Conservation (phyloP, 2,329 filamentous ascomycete species). For the Cytospora schulzeri region DNA sequence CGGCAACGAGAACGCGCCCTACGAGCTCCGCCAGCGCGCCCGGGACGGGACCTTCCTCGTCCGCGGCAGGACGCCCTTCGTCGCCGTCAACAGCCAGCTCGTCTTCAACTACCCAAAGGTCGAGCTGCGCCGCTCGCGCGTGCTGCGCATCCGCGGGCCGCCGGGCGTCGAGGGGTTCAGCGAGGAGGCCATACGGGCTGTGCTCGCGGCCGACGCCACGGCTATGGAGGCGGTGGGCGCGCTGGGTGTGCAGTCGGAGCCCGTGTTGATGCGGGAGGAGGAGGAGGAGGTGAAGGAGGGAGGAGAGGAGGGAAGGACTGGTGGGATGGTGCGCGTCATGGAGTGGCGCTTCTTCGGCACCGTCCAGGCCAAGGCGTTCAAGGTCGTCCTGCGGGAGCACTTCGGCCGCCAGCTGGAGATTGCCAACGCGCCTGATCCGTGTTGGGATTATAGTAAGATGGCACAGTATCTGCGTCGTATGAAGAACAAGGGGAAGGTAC, state of each 20-base stretch:
- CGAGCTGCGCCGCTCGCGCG: background rate
- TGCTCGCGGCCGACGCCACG: background rate
- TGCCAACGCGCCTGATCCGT: slow-evolving; percentile 5
- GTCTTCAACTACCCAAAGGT: background rate
- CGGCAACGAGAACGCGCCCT: background rate
- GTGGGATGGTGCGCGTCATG: background rate
- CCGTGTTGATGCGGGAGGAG: background rate
- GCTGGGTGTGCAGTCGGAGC: background rate
- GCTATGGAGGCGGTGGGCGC: background rate
- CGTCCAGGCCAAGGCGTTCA: background rate
- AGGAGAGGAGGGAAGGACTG: too few relatives aligned
- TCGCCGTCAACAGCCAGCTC: background rate
- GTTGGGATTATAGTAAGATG: slow-evolving; percentile 5
- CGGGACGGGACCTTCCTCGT: background rate
- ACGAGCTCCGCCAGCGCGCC: background rate
- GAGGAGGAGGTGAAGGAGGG: background rate
- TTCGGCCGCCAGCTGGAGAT: background rate
- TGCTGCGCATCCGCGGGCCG: background rate
- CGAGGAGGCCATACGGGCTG: background rate
- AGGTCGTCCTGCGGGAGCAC: background rate
- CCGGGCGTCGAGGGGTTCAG: background rate
- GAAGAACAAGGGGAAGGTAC: too few relatives aligned
- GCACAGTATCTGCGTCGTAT: background rate
- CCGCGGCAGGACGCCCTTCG: background rate
- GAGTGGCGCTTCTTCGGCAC: slow-evolving; percentile 12